phyloP scores from a whole-genome alignment of 495 filamentous ascomycete species.

The Trichoderma virens region DNA sequence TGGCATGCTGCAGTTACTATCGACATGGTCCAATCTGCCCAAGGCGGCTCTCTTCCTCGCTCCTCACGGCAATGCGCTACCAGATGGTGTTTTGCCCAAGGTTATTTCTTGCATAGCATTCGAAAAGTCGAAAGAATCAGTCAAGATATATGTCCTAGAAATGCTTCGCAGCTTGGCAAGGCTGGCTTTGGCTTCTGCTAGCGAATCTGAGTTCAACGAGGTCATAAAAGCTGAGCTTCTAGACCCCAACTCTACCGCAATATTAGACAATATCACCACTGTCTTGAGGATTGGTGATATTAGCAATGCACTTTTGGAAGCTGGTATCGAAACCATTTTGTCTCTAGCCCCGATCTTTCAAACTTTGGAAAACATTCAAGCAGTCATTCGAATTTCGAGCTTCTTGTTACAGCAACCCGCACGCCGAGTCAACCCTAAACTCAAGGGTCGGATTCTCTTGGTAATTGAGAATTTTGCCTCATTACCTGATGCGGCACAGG shows the following conservation, averaged over 20 bases:
- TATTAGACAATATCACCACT: slow-evolving; percentile 57
- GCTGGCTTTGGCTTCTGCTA: slow-evolving; percentile 43
- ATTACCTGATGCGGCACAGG: slow-evolving; percentile 47
- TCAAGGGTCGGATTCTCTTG: slow-evolving; percentile 63
- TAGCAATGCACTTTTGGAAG: slow-evolving; percentile 62
- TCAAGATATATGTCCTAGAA: slow-evolving; percentile 73
- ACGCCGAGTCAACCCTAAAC: slow-evolving; percentile 69
- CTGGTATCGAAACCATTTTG: slow-evolving; percentile 69
- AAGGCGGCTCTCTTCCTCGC: slow-evolving; percentile 58
- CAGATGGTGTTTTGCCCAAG: slow-evolving; percentile 55
- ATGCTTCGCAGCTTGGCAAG: slow-evolving; percentile 60
- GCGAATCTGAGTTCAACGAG: slow-evolving; percentile 47
- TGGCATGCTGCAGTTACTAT: slow-evolving; percentile 69
- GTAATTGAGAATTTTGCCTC: slow-evolving; percentile 70
- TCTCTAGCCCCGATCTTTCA: slow-evolving; percentile 65
- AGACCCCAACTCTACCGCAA: slow-evolving; percentile 57
- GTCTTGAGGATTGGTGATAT: slow-evolving; percentile 54
- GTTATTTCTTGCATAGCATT: slow-evolving; percentile 64
- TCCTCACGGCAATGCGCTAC: slow-evolving; percentile 31
- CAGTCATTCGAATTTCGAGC: slow-evolving; percentile 64
- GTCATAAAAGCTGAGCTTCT: slow-evolving; percentile 57
- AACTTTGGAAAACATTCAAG: slow-evolving; percentile 58
- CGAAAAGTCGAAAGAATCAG: slow-evolving; percentile 76
- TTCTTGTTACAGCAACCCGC: slow-evolving; percentile 80
- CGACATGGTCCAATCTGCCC: slow-evolving; percentile 64